A percentile compares a stretch with the other conserved stretches of the same genome.
Conservation (phyloP, 2,329 filamentous ascomycete species). For the Monosporascus sp. region DNA sequence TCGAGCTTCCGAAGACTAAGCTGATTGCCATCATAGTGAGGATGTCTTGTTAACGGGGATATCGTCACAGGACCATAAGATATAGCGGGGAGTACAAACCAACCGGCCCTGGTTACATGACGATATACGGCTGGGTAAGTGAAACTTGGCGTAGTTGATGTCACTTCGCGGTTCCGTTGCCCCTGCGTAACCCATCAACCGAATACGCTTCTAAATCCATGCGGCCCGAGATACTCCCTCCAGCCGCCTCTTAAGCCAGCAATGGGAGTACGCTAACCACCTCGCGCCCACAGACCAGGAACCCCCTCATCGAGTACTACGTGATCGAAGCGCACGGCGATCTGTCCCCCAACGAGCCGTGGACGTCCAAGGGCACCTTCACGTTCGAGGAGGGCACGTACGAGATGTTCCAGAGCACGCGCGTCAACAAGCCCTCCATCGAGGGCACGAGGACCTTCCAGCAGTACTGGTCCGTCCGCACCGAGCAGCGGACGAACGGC, state of each 20-base stretch:
- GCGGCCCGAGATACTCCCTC: no score
- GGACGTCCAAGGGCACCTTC: conserved; percentile 43
- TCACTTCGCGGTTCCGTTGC: no score
- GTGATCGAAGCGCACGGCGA: conserved; percentile 48
- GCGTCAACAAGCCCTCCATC: conserved; percentile 46
- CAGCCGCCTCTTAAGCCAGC: no score
- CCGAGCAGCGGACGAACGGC: conserved; percentile 43
- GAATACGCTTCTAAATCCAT: no score
- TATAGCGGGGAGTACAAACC: conserved; percentile 32
- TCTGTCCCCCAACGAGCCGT: conserved; percentile 42
- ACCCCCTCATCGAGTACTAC: conserved; percentile 47
- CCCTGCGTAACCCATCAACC: no score
- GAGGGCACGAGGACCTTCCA: conserved; percentile 48
- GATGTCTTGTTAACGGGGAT: neutral
- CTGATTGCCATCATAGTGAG: neutral
- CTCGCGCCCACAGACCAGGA: conserved; percentile 14
- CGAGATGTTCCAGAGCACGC: conserved; percentile 43
- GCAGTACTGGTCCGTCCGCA: conserved; percentile 47
- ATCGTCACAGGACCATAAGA: conserved; percentile 22
- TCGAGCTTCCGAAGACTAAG: neutral
- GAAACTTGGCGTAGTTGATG: no score
- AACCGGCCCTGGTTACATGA: conserved; percentile 39
- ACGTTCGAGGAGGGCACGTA: conserved; percentile 47
- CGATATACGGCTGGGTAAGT: conserved; percentile 47
- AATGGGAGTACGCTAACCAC: conserved; percentile 33